Percentiles rank a stretch among this genome's conserved stretches.
These are phyloP conservation scores for Wickerhamiella shivajii DNA, from an alignment of 805 yeast species.

Conservation along the genomic window DNA sequence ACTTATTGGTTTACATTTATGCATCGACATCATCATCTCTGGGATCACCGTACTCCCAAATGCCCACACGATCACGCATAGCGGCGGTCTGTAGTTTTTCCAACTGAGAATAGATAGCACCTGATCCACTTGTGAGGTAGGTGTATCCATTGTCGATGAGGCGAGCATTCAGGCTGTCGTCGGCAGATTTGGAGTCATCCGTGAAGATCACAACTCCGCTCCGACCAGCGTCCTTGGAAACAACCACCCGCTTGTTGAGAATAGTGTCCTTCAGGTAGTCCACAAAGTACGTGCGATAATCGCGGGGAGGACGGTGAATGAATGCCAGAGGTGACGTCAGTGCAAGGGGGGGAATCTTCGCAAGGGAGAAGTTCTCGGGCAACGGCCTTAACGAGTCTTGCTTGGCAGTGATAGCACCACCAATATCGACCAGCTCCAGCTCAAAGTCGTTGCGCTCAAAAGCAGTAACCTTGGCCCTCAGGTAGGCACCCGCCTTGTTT, in stretches of 20 bases:
- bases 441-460: constrained; percentile 34
- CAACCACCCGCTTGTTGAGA: constrained; percentile 39
- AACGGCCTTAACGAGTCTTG: constrained; percentile 34
- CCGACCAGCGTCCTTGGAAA: constrained; percentile 31
- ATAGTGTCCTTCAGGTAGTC: constrained; percentile 39
- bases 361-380: constrained; percentile 34
- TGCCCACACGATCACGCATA: constrained; percentile 37
- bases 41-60: constrained; percentile 68
- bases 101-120: constrained; percentile 35
- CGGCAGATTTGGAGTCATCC: constrained; percentile 37
- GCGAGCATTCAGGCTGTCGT: constrained; percentile 45
- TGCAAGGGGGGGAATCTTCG: constrained; percentile 37
- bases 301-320: constrained; percentile 45
- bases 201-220: constrained; percentile 38
- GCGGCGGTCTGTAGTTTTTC: constrained; percentile 35
- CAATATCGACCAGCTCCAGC: constrained; percentile 50
- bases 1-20: too few species aligned
- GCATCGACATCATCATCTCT: constrained; percentile 48
- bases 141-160: constrained; percentile 41
- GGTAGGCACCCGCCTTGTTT: constrained; percentile 37
- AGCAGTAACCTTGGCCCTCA: constrained; percentile 38
- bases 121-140: constrained; percentile 1
- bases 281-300: constrained; percentile 40
- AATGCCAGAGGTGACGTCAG: constrained; percentile 39
- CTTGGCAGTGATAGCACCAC: constrained; percentile 36